Percentiles rank a stretch among this genome's conserved stretches.
Conservation (phyloP, 495 filamentous ascomycete species). For the Darksidea phi region DNA sequence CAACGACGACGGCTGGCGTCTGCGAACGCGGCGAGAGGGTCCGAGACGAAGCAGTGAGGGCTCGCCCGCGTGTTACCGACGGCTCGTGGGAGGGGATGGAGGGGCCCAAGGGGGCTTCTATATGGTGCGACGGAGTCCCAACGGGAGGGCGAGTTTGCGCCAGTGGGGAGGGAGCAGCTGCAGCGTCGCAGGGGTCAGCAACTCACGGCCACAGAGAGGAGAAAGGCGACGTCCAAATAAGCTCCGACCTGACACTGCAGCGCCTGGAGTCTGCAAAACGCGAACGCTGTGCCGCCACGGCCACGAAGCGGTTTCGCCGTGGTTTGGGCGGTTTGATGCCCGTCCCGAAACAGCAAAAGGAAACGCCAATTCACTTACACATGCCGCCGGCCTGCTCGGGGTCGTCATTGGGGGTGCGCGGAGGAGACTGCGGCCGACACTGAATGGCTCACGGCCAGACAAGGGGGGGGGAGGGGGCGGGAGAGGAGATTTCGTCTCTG, state of each 20-base stretch:
- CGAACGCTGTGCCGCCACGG: conserved; percentile 4
- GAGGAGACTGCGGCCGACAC: not conserved
- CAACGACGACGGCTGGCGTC: conserved; percentile 35
- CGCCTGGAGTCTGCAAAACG: not conserved
- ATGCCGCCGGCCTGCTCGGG: conserved; percentile 22
- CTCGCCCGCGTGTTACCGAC: conserved; percentile 40
- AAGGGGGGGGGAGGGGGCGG: not conserved
- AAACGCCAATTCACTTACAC: conserved; percentile 22
- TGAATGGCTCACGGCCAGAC: conserved; percentile 7
- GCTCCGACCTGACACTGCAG: conserved; percentile 20
- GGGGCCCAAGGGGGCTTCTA: conserved; percentile 24
- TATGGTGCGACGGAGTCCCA: conserved; percentile 36
- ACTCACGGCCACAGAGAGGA: conserved; percentile 7
- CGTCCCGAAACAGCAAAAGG: not conserved
- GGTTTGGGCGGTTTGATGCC: conserved; percentile 1
- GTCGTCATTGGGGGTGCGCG: conserved; percentile 17
- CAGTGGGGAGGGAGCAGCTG: conserved; percentile 34
- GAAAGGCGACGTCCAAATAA: conserved; percentile 28
- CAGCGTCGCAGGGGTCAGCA: conserved; percentile 28
- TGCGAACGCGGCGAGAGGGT: conserved; percentile 38
- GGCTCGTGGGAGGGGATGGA: conserved; percentile 39
- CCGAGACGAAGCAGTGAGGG: conserved; percentile 38
- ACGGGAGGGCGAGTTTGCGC: conserved; percentile 30
- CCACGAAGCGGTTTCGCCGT: not conserved
- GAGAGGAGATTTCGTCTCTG: not conserved